Base-by-base conservation (phyloP, 148 eudicot species). In the Salicornia ramosissima region DNA sequence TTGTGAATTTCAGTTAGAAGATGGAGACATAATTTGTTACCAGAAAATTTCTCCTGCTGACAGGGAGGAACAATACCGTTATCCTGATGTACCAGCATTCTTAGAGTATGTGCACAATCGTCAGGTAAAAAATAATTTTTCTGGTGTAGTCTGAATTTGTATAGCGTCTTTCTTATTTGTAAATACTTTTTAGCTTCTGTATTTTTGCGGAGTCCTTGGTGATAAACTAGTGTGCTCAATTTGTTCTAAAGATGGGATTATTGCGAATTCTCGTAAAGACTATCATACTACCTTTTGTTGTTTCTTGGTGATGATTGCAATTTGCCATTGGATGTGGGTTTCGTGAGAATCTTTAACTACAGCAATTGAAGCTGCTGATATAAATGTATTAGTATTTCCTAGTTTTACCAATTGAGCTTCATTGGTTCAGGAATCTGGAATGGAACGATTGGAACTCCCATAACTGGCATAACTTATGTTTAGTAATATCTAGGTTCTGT, bases 11-110 rank as follows among this genome's bases (percentile, higher is more conserved):
- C 81, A 94, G 99, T 65, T 94, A 51, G 99, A 91, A 86, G 99
- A 90, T 84, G 99, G 99, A 43, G 99, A 94, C 74, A 94, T 94
- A n/a, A 82, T 94, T 63, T 90, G 99, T 80, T 94, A 77, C 70
- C 99, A 94, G 81, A 94, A 89, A 77, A 57, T 75, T 55, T 74
- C 76, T 65, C 72, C 78, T 14, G 62, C 73, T 83, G 88, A 86
- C 28, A 61, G 50, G 76, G 86, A 54, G 42, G 88, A 82, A 54
- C 78, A 81, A 77, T 71, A 64, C 53, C 88, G 87, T 45, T 87
- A 65, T 77, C 88, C 97, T 71, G 86, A 82, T 59, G 87, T 90
- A 54, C 88, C 96, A n/a, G 84, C 97, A 16, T 94, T 81, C 81
- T 71, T 94, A 71, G 96, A 94, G 56, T 94, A 94, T 69, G 91